phyloP scores from a whole-genome alignment of 768 basidiomycete species.

The Leucocoprinus leucothites region DNA sequence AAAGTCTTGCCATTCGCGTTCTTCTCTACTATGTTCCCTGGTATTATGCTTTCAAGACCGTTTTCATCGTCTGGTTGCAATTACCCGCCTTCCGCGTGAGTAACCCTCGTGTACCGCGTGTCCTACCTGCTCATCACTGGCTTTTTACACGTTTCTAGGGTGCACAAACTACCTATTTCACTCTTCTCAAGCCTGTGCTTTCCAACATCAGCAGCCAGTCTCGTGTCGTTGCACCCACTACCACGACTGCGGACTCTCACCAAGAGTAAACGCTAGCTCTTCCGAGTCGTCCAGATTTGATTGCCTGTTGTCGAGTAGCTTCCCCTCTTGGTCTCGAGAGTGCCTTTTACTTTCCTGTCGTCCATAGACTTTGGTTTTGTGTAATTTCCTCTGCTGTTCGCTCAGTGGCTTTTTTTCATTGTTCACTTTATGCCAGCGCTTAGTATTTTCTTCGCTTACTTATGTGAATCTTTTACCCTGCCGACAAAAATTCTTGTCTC shows the following conservation, averaged over 20 bases:
- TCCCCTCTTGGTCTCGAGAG: too few species aligned
- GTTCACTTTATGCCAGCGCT: background rate
- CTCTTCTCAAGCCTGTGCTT: conserved; percentile 78
- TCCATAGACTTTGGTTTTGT: too few species aligned
- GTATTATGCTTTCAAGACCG: conserved; percentile 92
- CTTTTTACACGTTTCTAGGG: conserved; percentile 48
- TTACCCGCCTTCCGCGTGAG: conserved; percentile 80
- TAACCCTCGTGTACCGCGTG: conserved; percentile 20
- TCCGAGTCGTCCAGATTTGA: too few species aligned
- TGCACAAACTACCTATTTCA: conserved; percentile 77
- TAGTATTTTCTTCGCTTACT: background rate
- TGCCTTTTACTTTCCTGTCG: conserved; percentile 8
- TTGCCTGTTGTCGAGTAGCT: too few species aligned
- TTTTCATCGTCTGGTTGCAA: conserved; percentile 91
- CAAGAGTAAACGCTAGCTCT: conserved; percentile 24
- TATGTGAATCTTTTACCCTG: background rate
- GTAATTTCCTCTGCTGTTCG: too few species aligned
- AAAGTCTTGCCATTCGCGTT: conserved; percentile 77
- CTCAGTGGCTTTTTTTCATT: conserved; percentile 2
- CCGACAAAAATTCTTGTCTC: too few species aligned
- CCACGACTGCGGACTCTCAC: conserved; percentile 46
- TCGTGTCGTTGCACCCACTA: conserved; percentile 43
- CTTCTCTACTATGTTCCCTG: conserved; percentile 92
- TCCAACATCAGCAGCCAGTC: conserved; percentile 51
- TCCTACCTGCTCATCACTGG: conserved; percentile 16